These are phyloP conservation scores for Chalciporus piperatus DNA, from an alignment of 768 basidiomycete species.

Conservation along the genomic window DNA sequence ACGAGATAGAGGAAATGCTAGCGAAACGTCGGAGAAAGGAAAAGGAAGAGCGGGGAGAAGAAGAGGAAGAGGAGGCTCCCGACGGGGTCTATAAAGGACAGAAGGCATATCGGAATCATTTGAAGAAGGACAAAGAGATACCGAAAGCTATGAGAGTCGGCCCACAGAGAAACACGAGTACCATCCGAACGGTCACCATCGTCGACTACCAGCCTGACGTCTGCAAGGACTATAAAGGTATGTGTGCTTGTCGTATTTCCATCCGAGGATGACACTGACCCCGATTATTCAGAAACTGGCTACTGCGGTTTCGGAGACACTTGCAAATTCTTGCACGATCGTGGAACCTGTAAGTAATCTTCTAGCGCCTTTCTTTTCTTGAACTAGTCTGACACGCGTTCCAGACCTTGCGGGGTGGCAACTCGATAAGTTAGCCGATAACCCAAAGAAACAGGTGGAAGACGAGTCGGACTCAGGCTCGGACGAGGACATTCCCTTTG, in stretches of 20 bases:
- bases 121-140: constrained; percentile 79
- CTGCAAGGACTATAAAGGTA: constrained; percentile 99
- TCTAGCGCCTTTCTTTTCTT: not conserved
- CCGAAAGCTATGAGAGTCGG: constrained; percentile 87
- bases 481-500: constrained; percentile 92
- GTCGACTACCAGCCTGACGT: constrained; percentile 99
- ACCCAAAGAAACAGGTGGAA: constrained; percentile 53
- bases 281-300: constrained; percentile 79
- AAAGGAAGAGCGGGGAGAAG: constrained; percentile 47
- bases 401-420: constrained; percentile 96
- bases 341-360: constrained; percentile 77
- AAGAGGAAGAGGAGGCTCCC: constrained; percentile 55
- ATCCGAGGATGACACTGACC: constrained; percentile 10
- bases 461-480: constrained; percentile 66
- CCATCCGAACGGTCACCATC: constrained; percentile 91
- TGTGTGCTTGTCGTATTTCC: constrained; percentile 28
- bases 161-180: constrained; percentile 71
- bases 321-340: constrained; percentile 98
- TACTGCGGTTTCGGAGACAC: constrained; percentile 99
- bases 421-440: constrained; percentile 88
- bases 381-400: constrained; percentile 10
- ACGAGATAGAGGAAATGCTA: constrained; percentile 74
- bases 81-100: constrained; percentile 87
- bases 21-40: constrained; percentile 66
- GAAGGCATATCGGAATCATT: constrained; percentile 73